Evolutionary conservation across 305 asterid species (phyloP), one percentile per base, ranked within the genome.

Genomic region (Fraxinus sp.): DNA sequence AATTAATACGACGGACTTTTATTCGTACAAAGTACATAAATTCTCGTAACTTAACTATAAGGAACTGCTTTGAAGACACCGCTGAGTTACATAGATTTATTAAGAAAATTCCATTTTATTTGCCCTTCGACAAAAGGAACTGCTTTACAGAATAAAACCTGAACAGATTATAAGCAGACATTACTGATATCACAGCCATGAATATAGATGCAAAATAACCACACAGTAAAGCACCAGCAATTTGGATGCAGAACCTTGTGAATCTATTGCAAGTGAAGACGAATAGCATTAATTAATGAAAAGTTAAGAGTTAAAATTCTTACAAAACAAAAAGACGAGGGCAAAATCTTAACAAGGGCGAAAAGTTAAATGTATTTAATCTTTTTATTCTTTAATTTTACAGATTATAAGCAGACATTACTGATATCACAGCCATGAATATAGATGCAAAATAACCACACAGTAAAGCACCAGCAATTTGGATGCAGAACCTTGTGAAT

Each of bases 171-270:
- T 80, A 91, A 52, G 93, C 97, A 0, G 97, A 93, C 43, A 89
- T 16, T 33, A 89, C 85, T 7, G 97, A 87, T n/a, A 87, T 77
- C 0, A 90, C 33, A 4, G 81, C 85, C 91, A 92, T 87, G 7
- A 87, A 18, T 7, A 85, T 1, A 16, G 83, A 87, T 5, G 97
- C 94, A 33, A 82, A 3, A 11, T 77, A 78, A 3, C 95, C 93
- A 75, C 93, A 87, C 0, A 79, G 1, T 13, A 92, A 71, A 4
- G 90, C 94, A 11, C 86, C 92, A 0, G 92, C 97, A 1, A 91
- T 87, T 83, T 94, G 97, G 82, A 39, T 0, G 91, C 98, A 93
- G 55, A 93, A 94, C 80, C 91, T 89, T 5, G 84, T 88, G 43
- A 80, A 94, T 72, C 55, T 86, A 59, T 93, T 82, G n/a, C n/a